These are phyloP conservation scores for Prunus mume DNA, from an alignment of 306 rosid species.

Conservation along the genomic window DNA sequence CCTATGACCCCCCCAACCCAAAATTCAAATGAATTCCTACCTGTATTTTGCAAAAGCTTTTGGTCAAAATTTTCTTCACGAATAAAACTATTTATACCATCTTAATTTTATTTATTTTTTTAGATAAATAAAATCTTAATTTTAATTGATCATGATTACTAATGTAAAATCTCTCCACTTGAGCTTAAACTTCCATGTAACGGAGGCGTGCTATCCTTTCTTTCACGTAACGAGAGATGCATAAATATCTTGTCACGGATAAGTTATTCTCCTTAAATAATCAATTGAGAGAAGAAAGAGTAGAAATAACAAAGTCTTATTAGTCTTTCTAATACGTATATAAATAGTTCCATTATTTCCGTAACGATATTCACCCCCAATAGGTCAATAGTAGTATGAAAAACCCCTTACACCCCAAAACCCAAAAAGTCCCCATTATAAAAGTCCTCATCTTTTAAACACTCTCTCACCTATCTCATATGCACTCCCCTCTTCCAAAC, in stretches of 20 bases:
- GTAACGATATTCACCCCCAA: neutral
- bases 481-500: neutral
- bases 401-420: neutral
- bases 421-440: slow-evolving; percentile 28
- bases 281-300: too few species aligned
- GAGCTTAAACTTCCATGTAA: too few species aligned
- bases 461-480: neutral
- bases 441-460: neutral
- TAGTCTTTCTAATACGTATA: neutral
- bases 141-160: too few species aligned
- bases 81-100: too few species aligned
- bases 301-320: too few species aligned
- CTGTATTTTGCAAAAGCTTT: neutral
- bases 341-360: neutral
- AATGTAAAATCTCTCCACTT: too few species aligned
- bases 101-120: too few species aligned
- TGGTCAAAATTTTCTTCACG: neutral
- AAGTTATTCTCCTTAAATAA: too few species aligned
- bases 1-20: neutral
- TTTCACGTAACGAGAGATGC: too few species aligned
- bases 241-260: too few species aligned
- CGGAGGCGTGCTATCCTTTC: too few species aligned
- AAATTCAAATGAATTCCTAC: neutral
- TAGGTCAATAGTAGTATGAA: neutral
- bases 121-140: too few species aligned